phyloP scores from a whole-genome alignment of 192 early-diverging fungal species.

The Entomortierella chlamydospora region DNA sequence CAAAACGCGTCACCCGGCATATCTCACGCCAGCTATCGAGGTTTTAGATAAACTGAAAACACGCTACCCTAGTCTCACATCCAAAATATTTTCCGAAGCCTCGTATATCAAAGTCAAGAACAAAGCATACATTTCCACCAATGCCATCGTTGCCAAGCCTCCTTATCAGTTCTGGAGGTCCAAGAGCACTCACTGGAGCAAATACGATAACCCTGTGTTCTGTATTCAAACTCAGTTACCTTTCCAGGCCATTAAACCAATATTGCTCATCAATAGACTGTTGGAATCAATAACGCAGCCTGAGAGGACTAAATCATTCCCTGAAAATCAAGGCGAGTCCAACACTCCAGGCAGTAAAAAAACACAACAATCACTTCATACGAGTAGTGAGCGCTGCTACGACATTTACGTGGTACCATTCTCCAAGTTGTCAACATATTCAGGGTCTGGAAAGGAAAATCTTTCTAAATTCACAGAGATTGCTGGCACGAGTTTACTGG shows the following conservation, averaged over 20 bases:
- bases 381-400: constrained; percentile 1
- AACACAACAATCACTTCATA: too few relatives aligned
- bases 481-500: constrained; percentile 29
- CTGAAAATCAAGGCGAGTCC: too few relatives aligned
- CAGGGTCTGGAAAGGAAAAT: neutral
- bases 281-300: too few relatives aligned
- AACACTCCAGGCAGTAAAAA: too few relatives aligned
- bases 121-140: constrained; percentile 19
- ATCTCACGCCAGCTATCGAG: constrained; percentile 34
- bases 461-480: constrained; percentile 12
- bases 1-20: constrained; percentile 37
- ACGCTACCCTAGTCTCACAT: constrained; percentile 10
- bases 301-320: too few relatives aligned
- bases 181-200: neutral
- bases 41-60: constrained; percentile 22
- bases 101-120: constrained; percentile 43
- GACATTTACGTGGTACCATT: constrained; percentile 39
- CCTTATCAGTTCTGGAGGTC: neutral
- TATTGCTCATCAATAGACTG: too few relatives aligned
- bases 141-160: constrained; percentile 26
- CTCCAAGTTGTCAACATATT: neutral
- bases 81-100: constrained; percentile 34
- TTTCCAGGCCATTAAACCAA: too few relatives aligned
- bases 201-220: constrained; percentile 24
- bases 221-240: constrained; percentile 31